Evolutionary conservation across 805 yeast species (phyloP), one percentile per base, ranked within the genome.

Genomic region (Candida montana): DNA sequence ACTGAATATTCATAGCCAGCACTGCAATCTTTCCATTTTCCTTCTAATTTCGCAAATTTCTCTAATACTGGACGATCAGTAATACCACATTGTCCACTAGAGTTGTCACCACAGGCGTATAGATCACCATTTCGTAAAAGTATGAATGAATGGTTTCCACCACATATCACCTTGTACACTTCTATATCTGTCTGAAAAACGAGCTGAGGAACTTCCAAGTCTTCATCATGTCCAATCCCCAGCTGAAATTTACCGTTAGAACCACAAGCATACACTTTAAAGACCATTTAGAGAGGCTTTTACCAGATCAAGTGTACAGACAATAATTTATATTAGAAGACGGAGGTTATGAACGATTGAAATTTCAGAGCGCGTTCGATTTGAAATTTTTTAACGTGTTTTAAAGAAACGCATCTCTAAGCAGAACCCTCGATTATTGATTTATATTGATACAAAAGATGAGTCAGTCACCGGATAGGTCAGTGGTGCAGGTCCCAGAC

Each of bases 1-100:
- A 83, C 61, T 0, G 83, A 69, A 52, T 68, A 85, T 46, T 81
- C 91, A 95, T 95, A 91, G 1, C 96, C 95, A 32, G 91, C 81
- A 3, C 79, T 67, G 1, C 77, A 69, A 40, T 69, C 65, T 20
- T 49, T 56, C 77, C 83, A 70, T 0, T 45, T 31, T 0, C 54
- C 63, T 2, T 42, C 42, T 17, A 58, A 50, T 2, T 37, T 17
- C 7, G 46, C 46, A 48, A 57, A 67, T n/a, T 30, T 48, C 41
- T 20, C 17, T 2, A 41, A 2, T 3, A 16, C 4, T 5, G 17
- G 30, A 3, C 29, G 40, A 1, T 21, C 42, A 19, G 15, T 36
- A n/a, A 45, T n/a, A 3, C 73, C 79, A 49, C 77, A 71, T 57
- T 84, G 89, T 2, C 83, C 80, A 32, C 47, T 40, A 0, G 61